These are phyloP conservation scores for Oemleria cerasiformis DNA, from an alignment of 306 rosid genomes.

Conservation along the genomic window DNA sequence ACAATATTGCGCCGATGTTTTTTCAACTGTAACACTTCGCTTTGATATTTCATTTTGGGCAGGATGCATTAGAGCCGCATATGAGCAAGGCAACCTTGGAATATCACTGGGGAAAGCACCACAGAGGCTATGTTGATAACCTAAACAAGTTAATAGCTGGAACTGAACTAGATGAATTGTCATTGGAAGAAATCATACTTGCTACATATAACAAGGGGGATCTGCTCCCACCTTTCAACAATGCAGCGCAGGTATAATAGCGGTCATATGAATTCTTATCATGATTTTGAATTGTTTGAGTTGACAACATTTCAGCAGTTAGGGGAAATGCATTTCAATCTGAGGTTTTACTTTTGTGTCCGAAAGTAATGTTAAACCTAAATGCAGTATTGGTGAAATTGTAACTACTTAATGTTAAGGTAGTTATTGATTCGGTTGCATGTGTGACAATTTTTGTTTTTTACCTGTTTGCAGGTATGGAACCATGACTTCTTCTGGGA, in stretches of 20 bases:
- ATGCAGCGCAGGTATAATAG: constrained; percentile 78
- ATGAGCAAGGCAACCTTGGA: constrained; percentile 80
- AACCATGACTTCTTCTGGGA: constrained; percentile 56
- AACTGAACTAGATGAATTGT: constrained; percentile 59
- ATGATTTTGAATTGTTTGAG: constrained; percentile 2
- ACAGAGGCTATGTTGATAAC: constrained; percentile 75
- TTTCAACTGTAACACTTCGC: background rate
- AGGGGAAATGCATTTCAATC: background rate
- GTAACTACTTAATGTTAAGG: background rate
- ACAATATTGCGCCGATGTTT: constrained; percentile 14
- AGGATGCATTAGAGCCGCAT: constrained; percentile 88
- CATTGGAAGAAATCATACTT: constrained; percentile 55
- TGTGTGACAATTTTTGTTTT: background rate
- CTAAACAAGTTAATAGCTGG: constrained; percentile 78
- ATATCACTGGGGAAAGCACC: constrained; percentile 97
- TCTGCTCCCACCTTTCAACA: constrained; percentile 76
- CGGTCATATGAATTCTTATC: background rate
- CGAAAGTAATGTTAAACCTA: background rate
- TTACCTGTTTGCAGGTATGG: constrained; percentile 51
- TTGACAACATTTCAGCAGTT: background rate
- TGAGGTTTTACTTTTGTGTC: background rate
- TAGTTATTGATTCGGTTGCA: background rate
- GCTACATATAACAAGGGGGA: constrained; percentile 70
- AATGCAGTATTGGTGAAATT: background rate
- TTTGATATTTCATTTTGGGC: constrained; percentile 21